Base-by-base conservation (phyloP, 371 early-diverging fungal genomes). In the Mitosporidium daphniae region DNA sequence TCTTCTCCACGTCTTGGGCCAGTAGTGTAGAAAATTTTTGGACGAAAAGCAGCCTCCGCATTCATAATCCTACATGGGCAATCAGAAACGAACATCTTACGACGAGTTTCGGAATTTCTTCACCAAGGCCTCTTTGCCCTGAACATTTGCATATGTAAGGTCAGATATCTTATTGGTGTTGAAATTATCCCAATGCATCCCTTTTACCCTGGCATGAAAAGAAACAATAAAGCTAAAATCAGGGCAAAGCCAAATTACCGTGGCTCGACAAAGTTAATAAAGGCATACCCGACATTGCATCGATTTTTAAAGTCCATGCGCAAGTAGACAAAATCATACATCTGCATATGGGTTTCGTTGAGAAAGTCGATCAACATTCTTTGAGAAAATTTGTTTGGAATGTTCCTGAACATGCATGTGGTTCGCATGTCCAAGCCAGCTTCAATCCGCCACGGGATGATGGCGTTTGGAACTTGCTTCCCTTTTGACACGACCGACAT, bases 391-490 rank as follows among this genome's bases (percentile, higher is more conserved):
- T 69, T 68, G 49, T 75, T 75, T 10, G 80, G 80, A 27, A 78
- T 69, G 32, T 75, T 72, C 30, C 65, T 56, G 20, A 78, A 61
- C 80, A 78, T 78, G 35, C 63, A 63, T 0, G 80, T 70, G 0
- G 68, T 71, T 9, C 74, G 47, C 13, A 21, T 44, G 31, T 77
- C 72, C 8, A 26, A 16, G 3, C 57, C 55, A 22, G 8, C 17
- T 8, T 23, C 18, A 26, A 40, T 36, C 17, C 20, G 27, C 0
- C 14, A 16, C 7, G 33, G 8, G 23, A 32, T 30, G n/a, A 39
- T 30, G 5, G 4, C 6, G 14, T 23, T 23, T 9, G 3, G 10
- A 23, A 23, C 10, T 3, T n/a, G 6, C 10, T 23, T 9, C 3
- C 14, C 23, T 23, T 23, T 9, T 5, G 23, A 5, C n/a, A n/a